Evolutionary conservation across 495 filamentous ascomycete species (phyloP), one percentile per base, ranked within the genome.

Genomic region (Neurospora sp.): DNA sequence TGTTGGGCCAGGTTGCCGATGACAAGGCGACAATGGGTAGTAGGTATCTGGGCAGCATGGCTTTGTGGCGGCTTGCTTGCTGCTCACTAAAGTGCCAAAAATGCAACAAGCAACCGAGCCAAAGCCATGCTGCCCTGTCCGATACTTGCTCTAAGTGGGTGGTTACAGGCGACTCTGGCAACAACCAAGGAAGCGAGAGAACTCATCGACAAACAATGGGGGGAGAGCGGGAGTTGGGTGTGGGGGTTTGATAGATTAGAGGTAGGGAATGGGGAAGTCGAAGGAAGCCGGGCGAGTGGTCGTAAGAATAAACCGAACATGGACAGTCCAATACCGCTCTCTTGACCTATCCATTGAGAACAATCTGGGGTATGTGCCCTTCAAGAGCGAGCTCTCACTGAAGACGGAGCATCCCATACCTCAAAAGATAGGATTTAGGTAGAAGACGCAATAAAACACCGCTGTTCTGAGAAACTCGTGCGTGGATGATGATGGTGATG

Each of bases 141-240:
- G 18, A 45, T 37, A 59, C 77, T 74, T 72, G 45, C 68, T 53
- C 77, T 39, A 22, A 44, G 6, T 2, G 6, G 41, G 41, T 44
- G 5, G 41, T 44, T 20, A 69, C 44, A 84, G 69, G 59, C 72
- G 70, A 80, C 71, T 69, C 68, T 70, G 70, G 74, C 68, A 73
- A 84, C 77, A 71, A 76, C 80, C 4, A 89, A 87, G 78, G 87
- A 89, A 71, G 82, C 84, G 27, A 89, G 88, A 74, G 89, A 91
- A 70, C 80, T 85, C 20, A 76, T 87, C 53, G 89, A 91, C 73
- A 83, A 86, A 69, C 83, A 88, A 68, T 93, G 90, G 89, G 90
- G 93, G 73, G 86, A 87, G 18, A 77, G 40, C 31, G 3, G 3
- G 20, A 79, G 92, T 31, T 94, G 90, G 90, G 16, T n/a, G 41